These are phyloP conservation scores for Candida sp. DNA, from an alignment of 1,139 yeast genomes.

Conservation along the genomic window DNA sequence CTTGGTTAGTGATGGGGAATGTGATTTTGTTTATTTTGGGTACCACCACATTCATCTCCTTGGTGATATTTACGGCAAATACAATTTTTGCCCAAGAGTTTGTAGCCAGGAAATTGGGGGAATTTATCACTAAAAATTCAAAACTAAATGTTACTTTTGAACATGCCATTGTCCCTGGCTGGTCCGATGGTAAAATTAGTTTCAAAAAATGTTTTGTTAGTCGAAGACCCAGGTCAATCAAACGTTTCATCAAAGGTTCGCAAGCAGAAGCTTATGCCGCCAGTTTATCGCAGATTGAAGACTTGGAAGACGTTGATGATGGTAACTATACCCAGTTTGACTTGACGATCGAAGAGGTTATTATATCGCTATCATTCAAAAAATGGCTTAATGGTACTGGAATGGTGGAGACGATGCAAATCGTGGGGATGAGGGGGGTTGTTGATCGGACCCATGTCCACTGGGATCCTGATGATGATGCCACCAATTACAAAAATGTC, in stretches of 20 bases:
- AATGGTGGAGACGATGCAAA: constrained; percentile 74
- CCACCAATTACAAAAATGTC: constrained; percentile 72
- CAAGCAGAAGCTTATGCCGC: constrained; percentile 64
- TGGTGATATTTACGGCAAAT: constrained; percentile 71
- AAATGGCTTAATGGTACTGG: constrained; percentile 94
- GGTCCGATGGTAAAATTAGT: constrained; percentile 85
- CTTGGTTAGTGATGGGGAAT: constrained; percentile 90
- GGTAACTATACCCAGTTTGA: constrained; percentile 97
- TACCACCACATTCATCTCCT: constrained; percentile 85
- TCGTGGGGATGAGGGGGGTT: constrained; percentile 86
- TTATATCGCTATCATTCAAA: constrained; percentile 72
- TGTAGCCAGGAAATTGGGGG: constrained; percentile 79
- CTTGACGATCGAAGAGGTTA: constrained; percentile 81
- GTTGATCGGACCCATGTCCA: constrained; percentile 85
- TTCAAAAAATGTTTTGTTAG: constrained; percentile 86
- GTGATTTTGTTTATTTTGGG: constrained; percentile 74
- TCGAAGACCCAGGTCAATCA: constrained; percentile 62
- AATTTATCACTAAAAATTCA: constrained; percentile 77
- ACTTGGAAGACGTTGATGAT: constrained; percentile 51
- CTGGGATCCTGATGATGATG: constrained; percentile 83
- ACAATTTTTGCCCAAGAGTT: constrained; percentile 90
- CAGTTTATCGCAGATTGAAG: constrained; percentile 24
- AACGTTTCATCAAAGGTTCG: constrained; percentile 66
- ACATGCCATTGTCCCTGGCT: constrained; percentile 91
- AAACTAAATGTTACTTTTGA: constrained; percentile 89